These are phyloP conservation scores for Aurinia saxatilis DNA, from an alignment of 345 rosid genomes.

Conservation along the genomic window DNA sequence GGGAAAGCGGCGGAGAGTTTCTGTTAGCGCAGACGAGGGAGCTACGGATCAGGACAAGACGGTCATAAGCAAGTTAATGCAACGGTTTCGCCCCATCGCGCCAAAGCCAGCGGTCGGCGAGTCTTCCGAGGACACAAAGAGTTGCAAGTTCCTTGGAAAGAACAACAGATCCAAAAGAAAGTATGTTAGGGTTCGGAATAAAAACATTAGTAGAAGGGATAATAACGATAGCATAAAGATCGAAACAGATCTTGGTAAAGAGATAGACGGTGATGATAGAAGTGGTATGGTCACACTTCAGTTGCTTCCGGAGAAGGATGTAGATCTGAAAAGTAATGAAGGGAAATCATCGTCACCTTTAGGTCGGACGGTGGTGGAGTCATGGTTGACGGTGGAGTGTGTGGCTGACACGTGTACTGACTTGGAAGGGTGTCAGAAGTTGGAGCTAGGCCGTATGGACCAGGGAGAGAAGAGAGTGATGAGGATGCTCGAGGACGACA, in stretches of 20 bases:
- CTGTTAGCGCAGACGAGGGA: slow-evolving; percentile 17
- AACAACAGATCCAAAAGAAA: slow-evolving; percentile 49
- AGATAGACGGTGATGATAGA: too few relatives aligned
- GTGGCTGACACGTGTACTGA: slow-evolving; percentile 47
- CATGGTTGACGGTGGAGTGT: slow-evolving; percentile 69
- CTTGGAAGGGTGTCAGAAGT: slow-evolving; percentile 9
- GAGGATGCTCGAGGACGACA: slow-evolving; percentile 48
- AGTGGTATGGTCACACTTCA: slow-evolving; percentile 40
- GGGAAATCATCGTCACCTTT: background rate
- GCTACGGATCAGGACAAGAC: slow-evolving; percentile 30
- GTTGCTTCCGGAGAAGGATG: slow-evolving; percentile 41
- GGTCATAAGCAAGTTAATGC: slow-evolving; percentile 53
- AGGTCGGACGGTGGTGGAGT: slow-evolving; percentile 33
- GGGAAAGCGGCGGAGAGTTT: slow-evolving; percentile 12
- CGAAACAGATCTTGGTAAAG: slow-evolving; percentile 20
- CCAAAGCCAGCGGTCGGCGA: slow-evolving; percentile 55
- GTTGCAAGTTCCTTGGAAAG: slow-evolving; percentile 16
- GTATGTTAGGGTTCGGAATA: slow-evolving; percentile 62
- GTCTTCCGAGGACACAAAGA: slow-evolving; percentile 20
- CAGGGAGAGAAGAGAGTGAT: slow-evolving; percentile 28
- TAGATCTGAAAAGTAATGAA: background rate
- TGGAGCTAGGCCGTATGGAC: slow-evolving; percentile 35
- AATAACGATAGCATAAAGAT: slow-evolving; percentile 13
- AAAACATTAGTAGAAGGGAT: background rate
- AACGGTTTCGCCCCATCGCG: slow-evolving; percentile 81